phyloP scores from a whole-genome alignment of 1,139 yeast genomes.

The Kazachstania sp. region DNA sequence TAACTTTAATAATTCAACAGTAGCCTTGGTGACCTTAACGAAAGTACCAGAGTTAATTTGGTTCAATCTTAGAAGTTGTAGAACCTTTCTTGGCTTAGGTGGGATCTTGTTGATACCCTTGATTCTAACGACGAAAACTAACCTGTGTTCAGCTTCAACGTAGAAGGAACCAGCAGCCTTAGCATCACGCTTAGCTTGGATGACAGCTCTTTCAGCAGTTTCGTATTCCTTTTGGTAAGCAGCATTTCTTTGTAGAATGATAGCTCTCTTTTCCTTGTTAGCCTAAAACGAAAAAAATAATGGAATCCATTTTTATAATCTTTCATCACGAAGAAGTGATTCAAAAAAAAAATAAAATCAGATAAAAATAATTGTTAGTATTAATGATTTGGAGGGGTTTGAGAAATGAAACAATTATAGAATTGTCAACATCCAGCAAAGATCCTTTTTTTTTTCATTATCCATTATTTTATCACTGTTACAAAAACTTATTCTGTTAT shows the following conservation, averaged over 20 bases:
- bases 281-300: conserved; percentile 38
- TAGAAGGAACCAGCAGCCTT: conserved; percentile 93
- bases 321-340: neutral
- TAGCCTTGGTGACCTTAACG: conserved; percentile 97
- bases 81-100: conserved; percentile 99
- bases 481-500: neutral
- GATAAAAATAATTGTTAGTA: conserved; percentile 17
- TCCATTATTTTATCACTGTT: neutral
- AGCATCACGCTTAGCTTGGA: conserved; percentile 92
- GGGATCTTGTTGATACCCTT: conserved; percentile 99
- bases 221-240: conserved; percentile 96
- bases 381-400: neutral
- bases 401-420: neutral
- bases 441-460: neutral
- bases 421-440: neutral
- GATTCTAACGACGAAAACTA: conserved; percentile 96
- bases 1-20: conserved; percentile 89
- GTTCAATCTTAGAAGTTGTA: conserved; percentile 94
- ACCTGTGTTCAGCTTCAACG: conserved; percentile 95
- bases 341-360: neutral
- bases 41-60: conserved; percentile 99
- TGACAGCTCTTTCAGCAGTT: conserved; percentile 87
- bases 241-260: conserved; percentile 95
- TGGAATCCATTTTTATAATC: neutral
- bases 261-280: conserved; percentile 87